phyloP scores from a whole-genome alignment of 1,284 basidiomycete genomes.

The Leccinum ponderosum region DNA sequence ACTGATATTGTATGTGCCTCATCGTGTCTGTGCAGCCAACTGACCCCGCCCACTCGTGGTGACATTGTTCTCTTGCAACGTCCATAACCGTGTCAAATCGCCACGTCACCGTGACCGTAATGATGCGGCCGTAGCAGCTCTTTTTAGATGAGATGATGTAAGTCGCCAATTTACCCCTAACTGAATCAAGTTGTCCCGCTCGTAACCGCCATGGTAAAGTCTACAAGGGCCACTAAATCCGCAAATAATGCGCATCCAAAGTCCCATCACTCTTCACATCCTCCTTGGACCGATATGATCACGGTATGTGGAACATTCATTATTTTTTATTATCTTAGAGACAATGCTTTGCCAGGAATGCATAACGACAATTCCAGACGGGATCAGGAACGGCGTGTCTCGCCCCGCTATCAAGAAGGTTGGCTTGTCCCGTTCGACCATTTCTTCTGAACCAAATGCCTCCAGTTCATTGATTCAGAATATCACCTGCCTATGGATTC shows the following conservation, averaged over 20 bases:
- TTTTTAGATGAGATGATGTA: not conserved
- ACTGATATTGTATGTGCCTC: not conserved
- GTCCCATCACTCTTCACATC: constrained; percentile 34
- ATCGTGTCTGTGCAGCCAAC: not conserved
- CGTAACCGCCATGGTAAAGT: constrained; percentile 19
- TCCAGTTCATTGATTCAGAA: constrained; percentile 70
- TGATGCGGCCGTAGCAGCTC: not conserved
- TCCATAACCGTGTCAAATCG: not conserved
- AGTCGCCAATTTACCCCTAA: constrained; percentile 5
- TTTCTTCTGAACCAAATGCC: not conserved
- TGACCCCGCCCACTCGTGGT: not conserved
- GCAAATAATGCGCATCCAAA: not conserved
- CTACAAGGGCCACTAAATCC: constrained; percentile 22
- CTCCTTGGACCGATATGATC: constrained; percentile 66
- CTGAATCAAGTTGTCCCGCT: not conserved
- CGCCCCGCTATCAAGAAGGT: constrained; percentile 81
- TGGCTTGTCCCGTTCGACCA: not conserved
- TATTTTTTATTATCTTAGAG: not conserved
- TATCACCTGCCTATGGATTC: constrained; percentile 64
- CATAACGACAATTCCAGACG: constrained; percentile 64
- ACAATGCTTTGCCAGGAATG: constrained; percentile 52
- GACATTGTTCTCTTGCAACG: not conserved
- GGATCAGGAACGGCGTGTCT: constrained; percentile 72
- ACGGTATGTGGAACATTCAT: constrained; percentile 38
- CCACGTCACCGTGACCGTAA: not conserved